Conservation (phyloP, 192 early-diverging fungal genomes). For the Podila epicladia region DNA sequence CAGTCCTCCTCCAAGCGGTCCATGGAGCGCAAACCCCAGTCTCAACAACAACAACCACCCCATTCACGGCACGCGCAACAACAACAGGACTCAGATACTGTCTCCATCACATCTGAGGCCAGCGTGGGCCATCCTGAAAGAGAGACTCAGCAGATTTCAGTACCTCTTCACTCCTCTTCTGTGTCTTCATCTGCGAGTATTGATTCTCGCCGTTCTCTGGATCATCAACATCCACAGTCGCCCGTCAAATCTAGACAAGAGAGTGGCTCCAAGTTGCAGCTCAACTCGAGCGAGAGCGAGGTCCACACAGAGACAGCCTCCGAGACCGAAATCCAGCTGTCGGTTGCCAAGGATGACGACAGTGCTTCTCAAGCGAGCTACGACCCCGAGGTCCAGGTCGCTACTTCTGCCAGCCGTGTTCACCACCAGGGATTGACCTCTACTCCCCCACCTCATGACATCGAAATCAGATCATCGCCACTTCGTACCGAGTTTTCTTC, state of each 20-base stretch:
- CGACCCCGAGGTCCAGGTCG: slow-evolving; percentile 13
- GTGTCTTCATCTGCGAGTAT: neutral
- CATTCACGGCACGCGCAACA: slow-evolving; percentile 16
- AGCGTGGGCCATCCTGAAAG: neutral
- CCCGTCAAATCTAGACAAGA: neutral
- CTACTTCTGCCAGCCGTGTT: slow-evolving; percentile 1
- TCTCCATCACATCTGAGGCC: neutral
- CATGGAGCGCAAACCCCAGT: slow-evolving; percentile 11
- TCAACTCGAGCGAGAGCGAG: neutral
- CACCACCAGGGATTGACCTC: slow-evolving; percentile 5
- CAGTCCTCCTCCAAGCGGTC: slow-evolving; percentile 24
- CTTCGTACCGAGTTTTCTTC: neutral
- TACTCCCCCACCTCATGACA: slow-evolving; percentile 1
- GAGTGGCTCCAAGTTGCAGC: neutral
- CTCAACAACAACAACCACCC: slow-evolving; percentile 1
- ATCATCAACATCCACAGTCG: slow-evolving; percentile 1
- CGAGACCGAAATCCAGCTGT: neutral
- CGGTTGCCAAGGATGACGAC: neutral
- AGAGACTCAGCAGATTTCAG: neutral
- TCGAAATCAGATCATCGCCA: slow-evolving; percentile 7
- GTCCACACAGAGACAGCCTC: slow-evolving; percentile 1
- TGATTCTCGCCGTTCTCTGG: neutral
- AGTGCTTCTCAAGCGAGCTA: neutral
- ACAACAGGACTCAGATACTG: neutral
- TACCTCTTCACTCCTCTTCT: neutral